Evolutionary conservation across 129 eudicot genomes (phyloP).

Genomic region (Artemisia annua): DNA sequence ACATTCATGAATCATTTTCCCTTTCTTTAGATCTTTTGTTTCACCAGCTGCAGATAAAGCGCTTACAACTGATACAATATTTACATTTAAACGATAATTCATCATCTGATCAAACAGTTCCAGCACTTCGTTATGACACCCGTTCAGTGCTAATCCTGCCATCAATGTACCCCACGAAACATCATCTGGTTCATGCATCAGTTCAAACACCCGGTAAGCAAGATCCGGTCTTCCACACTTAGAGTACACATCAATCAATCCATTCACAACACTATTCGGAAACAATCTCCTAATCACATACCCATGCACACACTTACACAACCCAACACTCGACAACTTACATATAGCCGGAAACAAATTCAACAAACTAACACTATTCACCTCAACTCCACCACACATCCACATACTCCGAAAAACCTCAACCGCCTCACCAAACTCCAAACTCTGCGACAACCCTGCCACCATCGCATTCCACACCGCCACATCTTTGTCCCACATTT

Average conservation of each 20-base stretch:
- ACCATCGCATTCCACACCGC: conserved; percentile 70
- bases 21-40: conserved; percentile 51
- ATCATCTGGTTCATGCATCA: conserved; percentile 46
- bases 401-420: conserved; percentile 47
- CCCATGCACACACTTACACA: conserved; percentile 53
- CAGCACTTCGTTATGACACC: conserved; percentile 41
- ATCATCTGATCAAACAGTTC: conserved; percentile 53
- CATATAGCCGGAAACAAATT: conserved; percentile 65
- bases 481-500: conserved; percentile 55
- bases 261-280: conserved; percentile 41
- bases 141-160: conserved; percentile 65
- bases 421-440: conserved; percentile 35
- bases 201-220: conserved; percentile 46
- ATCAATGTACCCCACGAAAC: conserved; percentile 79
- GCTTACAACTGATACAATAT: conserved; percentile 56
- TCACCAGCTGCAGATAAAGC: conserved; percentile 64
- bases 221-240: conserved; percentile 48
- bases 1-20: conserved; percentile 54
- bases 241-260: conserved; percentile 62
- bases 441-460: conserved; percentile 53
- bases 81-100: conserved; percentile 34
- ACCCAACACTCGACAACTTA: conserved; percentile 41
- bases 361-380: conserved; percentile 60
- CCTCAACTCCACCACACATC: conserved; percentile 36
- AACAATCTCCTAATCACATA: conserved; percentile 51